Percentiles rank a stretch among this genome's conserved stretches.
Conservation (phyloP, 2,329 filamentous ascomycete genomes). For the Elsinoe batatas region DNA sequence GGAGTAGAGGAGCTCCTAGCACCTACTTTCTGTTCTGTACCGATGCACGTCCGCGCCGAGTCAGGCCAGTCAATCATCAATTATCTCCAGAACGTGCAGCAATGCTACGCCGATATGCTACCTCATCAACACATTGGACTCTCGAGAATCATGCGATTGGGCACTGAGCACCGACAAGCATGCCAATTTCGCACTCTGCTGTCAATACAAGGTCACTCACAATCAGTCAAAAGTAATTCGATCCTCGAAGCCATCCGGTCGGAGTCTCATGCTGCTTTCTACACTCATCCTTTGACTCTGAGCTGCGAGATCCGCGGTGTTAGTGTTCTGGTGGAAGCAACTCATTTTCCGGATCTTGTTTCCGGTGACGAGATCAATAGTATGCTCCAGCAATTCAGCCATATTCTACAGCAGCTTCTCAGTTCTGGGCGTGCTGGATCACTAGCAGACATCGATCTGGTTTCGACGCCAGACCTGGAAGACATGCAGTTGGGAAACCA, state of each 20-base stretch:
- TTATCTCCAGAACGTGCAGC: constrained; percentile 25
- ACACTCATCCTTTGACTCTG: constrained; percentile 29
- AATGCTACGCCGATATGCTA: constrained; percentile 22
- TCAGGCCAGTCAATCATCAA: constrained; percentile 21
- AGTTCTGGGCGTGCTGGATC: constrained; percentile 17
- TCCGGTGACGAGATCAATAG: constrained; percentile 23
- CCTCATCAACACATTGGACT: constrained; percentile 34
- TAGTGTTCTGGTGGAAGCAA: constrained; percentile 23
- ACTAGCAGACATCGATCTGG: constrained; percentile 19
- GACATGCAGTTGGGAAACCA: background rate
- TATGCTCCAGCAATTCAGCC: constrained; percentile 25
- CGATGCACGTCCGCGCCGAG: constrained; percentile 33
- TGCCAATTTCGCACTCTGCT: constrained; percentile 41
- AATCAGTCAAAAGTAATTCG: constrained; percentile 23
- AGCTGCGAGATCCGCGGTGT: constrained; percentile 22
- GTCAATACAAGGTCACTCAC: constrained; percentile 30
- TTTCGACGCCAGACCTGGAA: background rate
- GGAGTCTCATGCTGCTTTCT: constrained; percentile 18
- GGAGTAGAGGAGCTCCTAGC: constrained; percentile 33
- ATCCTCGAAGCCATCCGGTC: constrained; percentile 22
- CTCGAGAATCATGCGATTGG: constrained; percentile 35
- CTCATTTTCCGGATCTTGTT: constrained; percentile 25
- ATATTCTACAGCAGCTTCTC: constrained; percentile 23
- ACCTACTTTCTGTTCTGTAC: constrained; percentile 33
- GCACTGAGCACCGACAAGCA: constrained; percentile 31